A percentile compares a stretch with the other conserved stretches of the same genome.
These are phyloP conservation scores for Mrakia blollopis DNA, from an alignment of 768 basidiomycete species.

Conservation along the genomic window DNA sequence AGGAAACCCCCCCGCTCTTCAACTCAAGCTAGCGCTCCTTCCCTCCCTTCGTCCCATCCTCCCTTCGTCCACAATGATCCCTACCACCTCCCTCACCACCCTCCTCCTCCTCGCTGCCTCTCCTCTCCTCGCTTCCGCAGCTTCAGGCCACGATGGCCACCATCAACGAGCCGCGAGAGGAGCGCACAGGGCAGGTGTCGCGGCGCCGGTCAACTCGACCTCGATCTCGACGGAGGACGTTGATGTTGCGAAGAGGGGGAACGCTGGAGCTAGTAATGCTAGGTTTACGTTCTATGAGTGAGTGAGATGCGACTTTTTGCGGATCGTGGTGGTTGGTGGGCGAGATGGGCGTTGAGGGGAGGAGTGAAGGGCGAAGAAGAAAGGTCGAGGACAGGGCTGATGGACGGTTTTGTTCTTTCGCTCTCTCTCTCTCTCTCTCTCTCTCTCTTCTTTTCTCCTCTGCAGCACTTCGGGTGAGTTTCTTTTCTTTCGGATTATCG, in stretches of 20 bases:
- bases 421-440: background rate
- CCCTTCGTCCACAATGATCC: background rate
- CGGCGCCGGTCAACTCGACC: background rate
- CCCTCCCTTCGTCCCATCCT: background rate
- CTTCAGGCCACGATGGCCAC: background rate
- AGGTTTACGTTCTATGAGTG: constrained; percentile 31
- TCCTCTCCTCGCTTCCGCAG: constrained; percentile 4
- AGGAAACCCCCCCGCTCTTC: background rate
- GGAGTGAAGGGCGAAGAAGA: background rate
- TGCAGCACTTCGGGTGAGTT: constrained; percentile 2
- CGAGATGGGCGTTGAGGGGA: no score
- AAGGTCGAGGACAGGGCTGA: background rate
- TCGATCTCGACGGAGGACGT: background rate
- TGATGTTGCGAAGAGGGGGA: constrained; percentile 24
- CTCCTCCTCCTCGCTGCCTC: constrained; percentile 5
- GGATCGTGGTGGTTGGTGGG: background rate
- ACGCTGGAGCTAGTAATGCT: constrained; percentile 17
- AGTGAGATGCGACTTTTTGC: background rate
- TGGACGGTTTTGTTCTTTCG: background rate
- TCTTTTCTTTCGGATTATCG: background rate
- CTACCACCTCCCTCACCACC: background rate
- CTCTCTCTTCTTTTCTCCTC: no score
- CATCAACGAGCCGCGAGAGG: background rate
- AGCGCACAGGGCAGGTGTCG: background rate
- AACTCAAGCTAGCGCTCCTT: background rate